Evolutionary conservation across 768 basidiomycete genomes (phyloP).

Genomic region (Mycena chlorophos): DNA sequence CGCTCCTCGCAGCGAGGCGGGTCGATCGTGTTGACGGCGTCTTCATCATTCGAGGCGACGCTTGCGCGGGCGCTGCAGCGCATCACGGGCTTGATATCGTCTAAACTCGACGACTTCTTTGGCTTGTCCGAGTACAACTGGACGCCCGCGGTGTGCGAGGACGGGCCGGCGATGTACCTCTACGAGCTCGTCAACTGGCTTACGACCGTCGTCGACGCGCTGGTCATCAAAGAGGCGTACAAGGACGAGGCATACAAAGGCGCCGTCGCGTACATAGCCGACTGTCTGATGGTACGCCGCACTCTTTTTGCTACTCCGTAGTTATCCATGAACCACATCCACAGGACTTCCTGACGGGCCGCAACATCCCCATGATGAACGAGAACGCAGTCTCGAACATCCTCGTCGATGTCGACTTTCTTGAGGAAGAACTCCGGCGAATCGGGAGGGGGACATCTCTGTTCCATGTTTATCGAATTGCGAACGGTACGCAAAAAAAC

Average conservation of each 20-base stretch:
- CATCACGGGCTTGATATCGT: constrained; percentile 79
- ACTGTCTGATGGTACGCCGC: constrained; percentile 79
- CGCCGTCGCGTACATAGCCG: constrained; percentile 85
- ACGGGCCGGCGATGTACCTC: constrained; percentile 88
- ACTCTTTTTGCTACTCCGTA: neutral
- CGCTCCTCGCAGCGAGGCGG: constrained; percentile 88
- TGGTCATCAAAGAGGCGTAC: constrained; percentile 77
- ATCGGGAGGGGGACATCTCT: constrained; percentile 72
- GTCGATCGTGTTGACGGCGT: constrained; percentile 66
- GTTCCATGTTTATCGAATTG: constrained; percentile 74
- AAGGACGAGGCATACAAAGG: constrained; percentile 89
- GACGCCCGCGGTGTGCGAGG: constrained; percentile 71
- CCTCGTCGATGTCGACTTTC: constrained; percentile 80
- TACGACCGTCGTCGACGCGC: constrained; percentile 91
- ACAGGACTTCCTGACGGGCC: constrained; percentile 77
- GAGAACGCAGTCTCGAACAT: constrained; percentile 89
- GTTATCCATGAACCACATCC: constrained; percentile 8
- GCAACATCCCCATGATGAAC: constrained; percentile 76
- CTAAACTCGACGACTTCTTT: constrained; percentile 94
- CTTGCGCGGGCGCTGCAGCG: constrained; percentile 69
- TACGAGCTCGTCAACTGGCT: constrained; percentile 96
- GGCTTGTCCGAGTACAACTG: constrained; percentile 95
- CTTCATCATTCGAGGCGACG: constrained; percentile 65
- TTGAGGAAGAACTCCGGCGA: constrained; percentile 82
- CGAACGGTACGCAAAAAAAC: constrained; percentile 57